Base-by-base conservation (phyloP, 2,329 filamentous ascomycete genomes). In the Fonsecaea nubica region DNA sequence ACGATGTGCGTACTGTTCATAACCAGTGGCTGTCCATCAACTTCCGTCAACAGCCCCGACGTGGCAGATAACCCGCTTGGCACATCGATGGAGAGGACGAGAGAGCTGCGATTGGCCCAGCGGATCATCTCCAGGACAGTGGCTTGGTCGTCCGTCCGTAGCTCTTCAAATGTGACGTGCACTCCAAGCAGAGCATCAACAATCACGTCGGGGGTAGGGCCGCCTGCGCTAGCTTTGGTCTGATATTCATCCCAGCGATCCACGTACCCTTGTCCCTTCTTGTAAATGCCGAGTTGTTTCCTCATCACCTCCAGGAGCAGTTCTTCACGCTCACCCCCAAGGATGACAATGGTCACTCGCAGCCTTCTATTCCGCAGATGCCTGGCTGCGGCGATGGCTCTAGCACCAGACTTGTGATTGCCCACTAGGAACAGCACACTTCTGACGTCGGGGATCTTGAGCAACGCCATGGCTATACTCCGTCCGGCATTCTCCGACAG, bases 401-500 rank as follows among this genome's bases (percentile, higher is more conserved):
- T 86, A 42, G 92, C 89, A 45, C 94, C 93, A 0, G 90, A 93
- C 71, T 92, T 92, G 78, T 97, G 94, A 77, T 97, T 98, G n/a
- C 95, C 94, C 0, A 92, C 93, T n/a, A 98, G 84, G 6, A 98
- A 87, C 25, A 96, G 88, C 58, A 90, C 82, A 60, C 65, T 70
- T 25, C 67, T 68, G 53, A 66, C 57, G 8, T 69, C 61, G 13
- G 69, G 53, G 54, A 96, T 81, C 58, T 83, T 85, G 62, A 96
- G 83, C 0, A 92, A 89, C 33, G 93, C 90, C 78, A 97, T 90
- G 4, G 93, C 93, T 68, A 98, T 92, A 52, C 92, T 92, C 32
- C 94, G 88, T 18, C 92, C 94, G 1, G 93, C 91, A 75, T 94
- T 97, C 75, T 98, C 95, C 0, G 92, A 89, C 82, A 98, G 92